These are phyloP conservation scores for Actinomucor elegans DNA, from an alignment of 371 early-diverging fungal genomes.

Conservation along the genomic window DNA sequence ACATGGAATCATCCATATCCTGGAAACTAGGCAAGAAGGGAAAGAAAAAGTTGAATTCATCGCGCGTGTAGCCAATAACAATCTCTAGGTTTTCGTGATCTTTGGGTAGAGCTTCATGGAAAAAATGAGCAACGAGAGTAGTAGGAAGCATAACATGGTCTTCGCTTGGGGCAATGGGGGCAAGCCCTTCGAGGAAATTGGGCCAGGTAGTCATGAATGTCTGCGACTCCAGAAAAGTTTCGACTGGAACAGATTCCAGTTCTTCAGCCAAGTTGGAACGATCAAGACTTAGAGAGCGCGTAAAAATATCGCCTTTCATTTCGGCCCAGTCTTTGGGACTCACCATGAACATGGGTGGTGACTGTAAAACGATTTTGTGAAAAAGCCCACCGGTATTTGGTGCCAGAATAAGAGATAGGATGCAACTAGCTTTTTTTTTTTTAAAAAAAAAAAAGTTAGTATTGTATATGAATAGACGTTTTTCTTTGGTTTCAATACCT, in stretches of 20 bases:
- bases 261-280: slow-evolving; percentile 13
- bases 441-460: not conserved
- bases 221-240: slow-evolving; percentile 31
- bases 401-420: slow-evolving; percentile 21
- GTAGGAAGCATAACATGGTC: slow-evolving; percentile 17
- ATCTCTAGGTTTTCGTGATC: slow-evolving; percentile 23
- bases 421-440: slow-evolving; percentile 13
- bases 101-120: slow-evolving; percentile 20
- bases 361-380: slow-evolving; percentile 24
- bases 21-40: slow-evolving; percentile 37
- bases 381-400: slow-evolving; percentile 25
- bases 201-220: slow-evolving; percentile 43
- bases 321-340: slow-evolving; percentile 34
- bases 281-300: slow-evolving; percentile 26
- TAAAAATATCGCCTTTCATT: slow-evolving; percentile 29
- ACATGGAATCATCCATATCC: slow-evolving; percentile 32
- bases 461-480: too few species aligned
- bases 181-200: slow-evolving; percentile 38
- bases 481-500: slow-evolving; percentile 15
- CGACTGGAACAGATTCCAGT: slow-evolving; percentile 17
- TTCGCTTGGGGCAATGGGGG: slow-evolving; percentile 28
- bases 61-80: slow-evolving; percentile 36
- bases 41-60: slow-evolving; percentile 43
- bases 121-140: slow-evolving; percentile 23
- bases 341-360: slow-evolving; percentile 35